phyloP scores from a whole-genome alignment of 352 stramenopile genomes.

The Phytophthora hibernalis region DNA sequence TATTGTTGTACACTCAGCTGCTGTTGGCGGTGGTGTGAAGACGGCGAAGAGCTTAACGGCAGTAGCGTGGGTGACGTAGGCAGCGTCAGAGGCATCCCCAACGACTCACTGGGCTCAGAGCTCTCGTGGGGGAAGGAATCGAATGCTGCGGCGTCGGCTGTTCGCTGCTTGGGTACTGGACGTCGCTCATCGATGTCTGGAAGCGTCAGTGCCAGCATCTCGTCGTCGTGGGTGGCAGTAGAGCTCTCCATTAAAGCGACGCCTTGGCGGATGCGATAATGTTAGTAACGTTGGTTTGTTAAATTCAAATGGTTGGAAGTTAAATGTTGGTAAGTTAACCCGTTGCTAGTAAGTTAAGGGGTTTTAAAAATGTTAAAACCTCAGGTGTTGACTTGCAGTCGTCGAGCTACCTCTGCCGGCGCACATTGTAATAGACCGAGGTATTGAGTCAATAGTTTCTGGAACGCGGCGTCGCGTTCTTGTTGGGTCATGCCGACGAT shows the following conservation, averaged over 20 bases:
- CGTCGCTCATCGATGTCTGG: slow-evolving; percentile 39
- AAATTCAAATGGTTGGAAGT: no score
- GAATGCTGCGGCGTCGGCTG: slow-evolving; percentile 8
- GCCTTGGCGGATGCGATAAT: neutral
- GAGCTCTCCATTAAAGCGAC: slow-evolving; percentile 20
- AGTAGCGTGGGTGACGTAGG: slow-evolving; percentile 56
- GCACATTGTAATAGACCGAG: slow-evolving; percentile 51
- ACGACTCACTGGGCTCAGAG: slow-evolving; percentile 14
- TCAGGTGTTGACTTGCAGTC: slow-evolving; percentile 16
- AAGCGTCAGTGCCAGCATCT: slow-evolving; percentile 53
- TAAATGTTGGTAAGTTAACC: no score
- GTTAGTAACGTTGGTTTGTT: neutral
- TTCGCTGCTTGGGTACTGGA: slow-evolving; percentile 6
- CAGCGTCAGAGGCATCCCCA: slow-evolving; percentile 47
- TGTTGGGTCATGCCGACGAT: slow-evolving; percentile 13
- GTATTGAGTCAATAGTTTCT: slow-evolving; percentile 52
- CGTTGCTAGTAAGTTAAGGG: no score
- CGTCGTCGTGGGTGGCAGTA: slow-evolving; percentile 30
- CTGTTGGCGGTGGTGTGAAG: slow-evolving; percentile 29
- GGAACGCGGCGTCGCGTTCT: slow-evolving; percentile 39
- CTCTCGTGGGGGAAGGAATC: slow-evolving; percentile 34
- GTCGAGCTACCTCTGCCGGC: slow-evolving; percentile 27
- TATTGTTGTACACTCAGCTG: slow-evolving; percentile 49
- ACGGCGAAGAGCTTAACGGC: slow-evolving; percentile 47
- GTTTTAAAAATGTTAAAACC: neutral